phyloP scores from a whole-genome alignment of 192 early-diverging fungal genomes.

The Diversispora epigaea region DNA sequence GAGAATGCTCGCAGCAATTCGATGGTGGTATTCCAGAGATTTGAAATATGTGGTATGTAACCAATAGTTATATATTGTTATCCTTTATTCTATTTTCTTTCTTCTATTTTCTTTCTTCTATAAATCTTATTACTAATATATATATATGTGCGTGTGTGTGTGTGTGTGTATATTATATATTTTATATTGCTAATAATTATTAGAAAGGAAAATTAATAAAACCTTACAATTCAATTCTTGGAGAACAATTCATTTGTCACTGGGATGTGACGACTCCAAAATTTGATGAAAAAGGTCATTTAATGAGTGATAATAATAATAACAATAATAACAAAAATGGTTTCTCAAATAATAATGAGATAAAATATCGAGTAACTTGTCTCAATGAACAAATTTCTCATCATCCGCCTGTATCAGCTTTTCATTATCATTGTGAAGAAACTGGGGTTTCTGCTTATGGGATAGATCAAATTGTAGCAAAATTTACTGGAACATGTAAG shows the following conservation, averaged over 20 bases:
- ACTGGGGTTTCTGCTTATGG: conserved; percentile 63
- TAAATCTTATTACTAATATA: not conserved
- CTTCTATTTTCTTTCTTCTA: not conserved
- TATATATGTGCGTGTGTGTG: too few relatives aligned
- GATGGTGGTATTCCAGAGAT: conserved; percentile 74
- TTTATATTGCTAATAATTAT: not conserved
- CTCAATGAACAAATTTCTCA: conserved; percentile 65
- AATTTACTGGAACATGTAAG: conserved; percentile 70
- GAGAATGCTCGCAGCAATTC: conserved; percentile 66
- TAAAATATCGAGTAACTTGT: conserved; percentile 48
- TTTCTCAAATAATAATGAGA: conserved; percentile 13
- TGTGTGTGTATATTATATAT: not conserved
- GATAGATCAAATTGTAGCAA: conserved; percentile 69
- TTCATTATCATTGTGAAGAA: conserved; percentile 60
- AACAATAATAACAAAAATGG: conserved; percentile 14
- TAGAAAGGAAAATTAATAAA: conserved; percentile 49
- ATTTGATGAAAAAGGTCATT: conserved; percentile 41
- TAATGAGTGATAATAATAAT: conserved; percentile 27
- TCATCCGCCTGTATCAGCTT: conserved; percentile 63
- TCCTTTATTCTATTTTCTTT: not conserved
- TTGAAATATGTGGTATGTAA: conserved; percentile 53
- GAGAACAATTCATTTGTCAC: conserved; percentile 58
- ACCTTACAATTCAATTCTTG: conserved; percentile 59
- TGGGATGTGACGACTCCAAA: conserved; percentile 46
- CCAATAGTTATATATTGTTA: not conserved